Base-by-base conservation (phyloP, 768 basidiomycete genomes). In the Trametes coccinea region DNA sequence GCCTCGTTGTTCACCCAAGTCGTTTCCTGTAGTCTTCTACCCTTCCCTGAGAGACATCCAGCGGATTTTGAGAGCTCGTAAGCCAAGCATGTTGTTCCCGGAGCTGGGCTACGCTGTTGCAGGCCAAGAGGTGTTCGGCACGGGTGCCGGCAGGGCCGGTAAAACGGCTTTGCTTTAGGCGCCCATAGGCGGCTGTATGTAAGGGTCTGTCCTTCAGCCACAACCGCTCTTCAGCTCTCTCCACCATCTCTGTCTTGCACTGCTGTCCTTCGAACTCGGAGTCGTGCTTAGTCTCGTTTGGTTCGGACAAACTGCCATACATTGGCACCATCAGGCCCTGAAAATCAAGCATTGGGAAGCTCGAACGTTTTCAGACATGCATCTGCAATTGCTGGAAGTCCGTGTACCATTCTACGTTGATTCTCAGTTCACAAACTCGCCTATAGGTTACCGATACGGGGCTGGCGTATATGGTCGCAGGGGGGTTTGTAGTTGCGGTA, bases 381-480 rank as follows among this genome's bases (percentile, higher is more conserved):
- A 44, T 30, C 11, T 69, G 27, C 54, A 69, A 11, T 51, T 72
- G 37, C 44, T 68, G 46, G 65, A 73, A 71, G 72, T 73, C 61
- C 69, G 72, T 73, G 49, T 39, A 52, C 22, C 67, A 67, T 60
- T 44, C 22, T 39, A 17, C 57, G 22, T n/a, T 33, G 13, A 31
- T 29, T 30, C 60, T 34, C 61, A 58, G 43, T 61, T 73, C 69
- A 73, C 69, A 68, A 68, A 73, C 67, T 66, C 62, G 70, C 61
- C 61, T 34, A 49, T 16, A 90, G 89, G 77, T 83, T 2, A 79
- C 85, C 1, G 67, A 77, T 31, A 71, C 83, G 1, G 76, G 82
- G 17, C 65, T 88, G 63, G 83, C 84, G 9, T 89, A 89, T 66
- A 83, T 84, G 27, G 82, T 83, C 59, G 71, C 89, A 0, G 88